These are phyloP conservation scores for Gaeumannomyces tritici DNA, from an alignment of 2,329 filamentous ascomycete genomes.

Conservation along the genomic window DNA sequence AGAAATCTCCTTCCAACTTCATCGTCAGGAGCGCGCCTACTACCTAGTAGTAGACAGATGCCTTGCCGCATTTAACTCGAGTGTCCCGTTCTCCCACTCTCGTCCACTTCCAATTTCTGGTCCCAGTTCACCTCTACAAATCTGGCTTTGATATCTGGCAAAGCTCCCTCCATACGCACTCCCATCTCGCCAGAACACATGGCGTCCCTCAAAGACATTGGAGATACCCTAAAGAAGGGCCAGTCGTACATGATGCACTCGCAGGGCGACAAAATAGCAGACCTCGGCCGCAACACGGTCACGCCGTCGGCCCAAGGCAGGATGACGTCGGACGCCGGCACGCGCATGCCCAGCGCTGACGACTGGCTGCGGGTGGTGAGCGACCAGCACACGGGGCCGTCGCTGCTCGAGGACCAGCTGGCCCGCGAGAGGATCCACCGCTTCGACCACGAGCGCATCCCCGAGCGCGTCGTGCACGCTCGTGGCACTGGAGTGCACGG, in stretches of 20 bases:
- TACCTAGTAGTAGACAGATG: too few species aligned
- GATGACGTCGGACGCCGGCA: slow-evolving; percentile 70
- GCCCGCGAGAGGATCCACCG: slow-evolving; percentile 67
- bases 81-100: too few species aligned
- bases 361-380: slow-evolving; percentile 63
- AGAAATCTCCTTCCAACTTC: too few species aligned
- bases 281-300: slow-evolving; percentile 49
- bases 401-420: slow-evolving; percentile 62
- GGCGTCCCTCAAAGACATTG: slow-evolving; percentile 3
- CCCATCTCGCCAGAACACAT: neutral
- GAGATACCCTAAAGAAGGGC: slow-evolving; percentile 24
- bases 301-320: slow-evolving; percentile 47
- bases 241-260: slow-evolving; percentile 29
- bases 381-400: slow-evolving; percentile 55
- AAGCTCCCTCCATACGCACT: neutral
- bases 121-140: neutral
- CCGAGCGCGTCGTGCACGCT: slow-evolving; percentile 21
- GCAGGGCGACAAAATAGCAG: slow-evolving; percentile 44
- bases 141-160: neutral
- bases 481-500: slow-evolving; percentile 21
- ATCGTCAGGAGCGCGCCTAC: too few species aligned
- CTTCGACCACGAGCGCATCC: slow-evolving; percentile 54
- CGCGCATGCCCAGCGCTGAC: slow-evolving; percentile 64
- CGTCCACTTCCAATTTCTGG: too few species aligned
- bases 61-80: too few species aligned